These are phyloP conservation scores for Coniosporium apollinis DNA, from an alignment of 495 filamentous ascomycete species.

Conservation along the genomic window DNA sequence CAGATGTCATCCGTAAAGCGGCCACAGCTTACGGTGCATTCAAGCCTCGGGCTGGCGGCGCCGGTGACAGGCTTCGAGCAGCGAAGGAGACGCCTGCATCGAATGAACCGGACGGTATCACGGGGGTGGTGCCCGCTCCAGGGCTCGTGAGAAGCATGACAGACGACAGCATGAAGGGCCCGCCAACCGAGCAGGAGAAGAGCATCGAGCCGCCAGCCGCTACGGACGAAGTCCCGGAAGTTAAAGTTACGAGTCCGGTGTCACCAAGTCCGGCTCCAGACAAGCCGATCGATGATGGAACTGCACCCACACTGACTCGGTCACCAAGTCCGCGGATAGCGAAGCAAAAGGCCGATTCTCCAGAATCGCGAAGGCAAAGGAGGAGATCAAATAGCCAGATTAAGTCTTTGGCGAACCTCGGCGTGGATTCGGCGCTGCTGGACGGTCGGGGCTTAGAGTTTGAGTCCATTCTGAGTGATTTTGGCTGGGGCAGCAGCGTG, in stretches of 20 bases:
- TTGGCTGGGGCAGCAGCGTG: conserved; percentile 64
- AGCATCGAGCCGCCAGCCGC: neutral
- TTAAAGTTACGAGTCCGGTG: conserved; percentile 18
- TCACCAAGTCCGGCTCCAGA: conserved; percentile 14
- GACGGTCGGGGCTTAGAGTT: conserved; percentile 55
- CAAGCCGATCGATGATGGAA: conserved; percentile 5
- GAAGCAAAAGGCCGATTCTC: neutral
- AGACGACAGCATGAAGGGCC: conserved; percentile 5
- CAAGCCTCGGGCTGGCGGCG: conserved; percentile 69
- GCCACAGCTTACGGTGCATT: conserved; percentile 69
- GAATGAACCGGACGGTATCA: conserved; percentile 72
- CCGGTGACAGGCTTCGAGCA: conserved; percentile 51
- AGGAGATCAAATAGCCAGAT: conserved; percentile 55
- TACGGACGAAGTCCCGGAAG: conserved; percentile 16
- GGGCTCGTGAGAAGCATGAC: conserved; percentile 11
- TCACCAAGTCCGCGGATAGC: no score
- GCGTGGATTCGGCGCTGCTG: conserved; percentile 52
- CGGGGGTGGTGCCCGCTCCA: conserved; percentile 67
- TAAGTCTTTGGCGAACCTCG: conserved; percentile 62
- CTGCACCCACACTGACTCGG: neutral
- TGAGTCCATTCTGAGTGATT: conserved; percentile 64
- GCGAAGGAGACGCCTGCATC: conserved; percentile 31
- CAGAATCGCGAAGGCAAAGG: conserved; percentile 31
- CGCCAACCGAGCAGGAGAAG: neutral
- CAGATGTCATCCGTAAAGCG: conserved; percentile 66